Percentiles rank a stretch among this genome's conserved stretches.
Evolutionary conservation across 768 basidiomycete genomes (phyloP).

Genomic region (Mycena venus): DNA sequence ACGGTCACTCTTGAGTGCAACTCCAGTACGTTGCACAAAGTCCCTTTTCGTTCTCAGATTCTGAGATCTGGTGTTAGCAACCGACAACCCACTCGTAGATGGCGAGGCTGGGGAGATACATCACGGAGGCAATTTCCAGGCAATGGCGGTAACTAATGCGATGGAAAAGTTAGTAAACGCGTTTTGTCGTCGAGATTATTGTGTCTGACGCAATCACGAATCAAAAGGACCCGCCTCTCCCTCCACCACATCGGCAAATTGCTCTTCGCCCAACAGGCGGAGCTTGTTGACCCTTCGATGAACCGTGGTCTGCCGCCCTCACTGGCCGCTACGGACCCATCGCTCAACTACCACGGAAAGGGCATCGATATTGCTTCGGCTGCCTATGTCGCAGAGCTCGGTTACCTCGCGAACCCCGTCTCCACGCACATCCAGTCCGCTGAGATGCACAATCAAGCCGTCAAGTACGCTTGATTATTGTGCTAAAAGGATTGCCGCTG

Average conservation of each 20-base stretch:
- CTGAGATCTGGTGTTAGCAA: slow-evolving; percentile 61
- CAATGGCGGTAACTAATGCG: slow-evolving; percentile 83
- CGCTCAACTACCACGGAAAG: slow-evolving; percentile 86
- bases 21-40: slow-evolving; percentile 67
- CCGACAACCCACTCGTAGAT: slow-evolving; percentile 90
- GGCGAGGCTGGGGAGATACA: slow-evolving; percentile 74
- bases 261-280: slow-evolving; percentile 75
- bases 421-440: slow-evolving; percentile 88
- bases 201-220: too few species aligned
- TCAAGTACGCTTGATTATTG: slow-evolving; percentile 70
- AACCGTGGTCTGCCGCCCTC: slow-evolving; percentile 88
- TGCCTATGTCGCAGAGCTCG: slow-evolving; percentile 86
- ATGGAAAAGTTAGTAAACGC: too few species aligned
- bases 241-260: slow-evolving; percentile 79
- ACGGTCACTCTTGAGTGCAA: slow-evolving; percentile 84
- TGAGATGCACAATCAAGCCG: slow-evolving; percentile 93
- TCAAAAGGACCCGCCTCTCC: slow-evolving; percentile 77
- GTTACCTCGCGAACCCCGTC: slow-evolving; percentile 85
- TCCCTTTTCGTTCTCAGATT: neutral
- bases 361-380: slow-evolving; percentile 89
- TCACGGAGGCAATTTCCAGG: slow-evolving; percentile 91
- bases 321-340: slow-evolving; percentile 83
- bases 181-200: too few species aligned
- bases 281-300: slow-evolving; percentile 81
- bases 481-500: neutral